These are phyloP conservation scores for Xylaria acuta DNA, from an alignment of 495 filamentous ascomycete genomes.

Conservation along the genomic window DNA sequence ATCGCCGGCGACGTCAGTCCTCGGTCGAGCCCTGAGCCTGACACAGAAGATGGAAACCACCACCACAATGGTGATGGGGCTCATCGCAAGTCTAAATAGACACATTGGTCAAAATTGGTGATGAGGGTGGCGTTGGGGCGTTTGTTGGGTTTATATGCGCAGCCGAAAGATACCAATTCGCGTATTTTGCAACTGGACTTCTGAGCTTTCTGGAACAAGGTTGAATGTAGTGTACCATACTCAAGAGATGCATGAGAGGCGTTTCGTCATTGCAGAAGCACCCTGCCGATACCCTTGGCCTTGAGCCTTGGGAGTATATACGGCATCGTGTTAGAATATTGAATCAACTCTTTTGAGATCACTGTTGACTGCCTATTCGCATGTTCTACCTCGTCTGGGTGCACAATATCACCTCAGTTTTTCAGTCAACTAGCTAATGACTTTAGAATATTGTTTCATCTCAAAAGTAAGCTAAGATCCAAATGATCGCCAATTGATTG, in stretches of 20 bases:
- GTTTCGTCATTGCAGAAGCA: conserved; percentile 14
- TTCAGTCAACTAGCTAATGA: too few relatives aligned
- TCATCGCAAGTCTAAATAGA: conserved; percentile 43
- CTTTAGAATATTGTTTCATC: too few relatives aligned
- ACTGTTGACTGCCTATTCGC: background rate
- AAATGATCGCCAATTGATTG: conserved; percentile 6
- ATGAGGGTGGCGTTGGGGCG: conserved; percentile 34
- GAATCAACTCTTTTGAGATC: background rate
- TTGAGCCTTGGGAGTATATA: background rate
- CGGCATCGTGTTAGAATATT: conserved; percentile 12
- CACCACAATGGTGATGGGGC: conserved; percentile 43
- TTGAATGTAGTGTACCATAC: conserved; percentile 30
- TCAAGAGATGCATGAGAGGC: conserved; percentile 26
- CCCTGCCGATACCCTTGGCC: background rate
- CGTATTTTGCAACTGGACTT: conserved; percentile 14
- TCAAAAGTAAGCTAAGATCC: background rate
- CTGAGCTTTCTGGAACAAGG: conserved; percentile 6
- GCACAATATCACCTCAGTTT: background rate
- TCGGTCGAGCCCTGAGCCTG: conserved; percentile 69
- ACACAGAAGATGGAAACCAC: conserved; percentile 47
- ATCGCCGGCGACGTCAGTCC: conserved; percentile 70
- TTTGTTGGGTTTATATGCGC: conserved; percentile 17
- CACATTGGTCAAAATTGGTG: background rate
- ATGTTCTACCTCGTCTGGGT: background rate
- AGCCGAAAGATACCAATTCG: conserved; percentile 20